phyloP scores from a whole-genome alignment of 1,284 basidiomycete genomes.

The Puccinia novopanici region DNA sequence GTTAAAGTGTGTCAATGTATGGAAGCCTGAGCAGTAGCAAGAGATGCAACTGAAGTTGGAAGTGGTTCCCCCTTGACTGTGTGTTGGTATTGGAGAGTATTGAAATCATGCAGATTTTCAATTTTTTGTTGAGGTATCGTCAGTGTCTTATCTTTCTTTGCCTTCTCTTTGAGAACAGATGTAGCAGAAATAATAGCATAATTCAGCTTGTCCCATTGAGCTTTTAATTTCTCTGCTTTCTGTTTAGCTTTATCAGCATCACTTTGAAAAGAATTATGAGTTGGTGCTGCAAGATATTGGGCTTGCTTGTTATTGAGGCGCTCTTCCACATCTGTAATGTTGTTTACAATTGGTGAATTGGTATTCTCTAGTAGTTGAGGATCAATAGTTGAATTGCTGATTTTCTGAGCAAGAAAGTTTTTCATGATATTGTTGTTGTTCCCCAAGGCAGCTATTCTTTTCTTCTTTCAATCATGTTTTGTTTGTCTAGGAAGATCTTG shows the following conservation, averaged over 20 bases:
- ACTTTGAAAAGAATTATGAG: no score
- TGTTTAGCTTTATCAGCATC: neutral
- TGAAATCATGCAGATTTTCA: conserved; percentile 21
- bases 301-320: neutral
- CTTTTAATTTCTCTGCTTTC: neutral
- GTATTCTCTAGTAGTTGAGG: neutral
- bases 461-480: no score
- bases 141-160: conserved; percentile 13
- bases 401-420: neutral
- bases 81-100: no score
- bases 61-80: no score
- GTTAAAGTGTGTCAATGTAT: no score
- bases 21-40: no score
- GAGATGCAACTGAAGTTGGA: no score
- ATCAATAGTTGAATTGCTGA: neutral
- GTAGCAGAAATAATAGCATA: neutral
- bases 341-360: neutral
- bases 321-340: neutral
- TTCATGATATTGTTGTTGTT: neutral
- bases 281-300: no score
- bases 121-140: neutral
- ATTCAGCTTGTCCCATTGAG: neutral
- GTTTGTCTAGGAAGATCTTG: no score
- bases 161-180: conserved; percentile 9
- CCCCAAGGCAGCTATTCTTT: neutral